Evolutionary conservation across 371 early-diverging fungal genomes (phyloP), one percentile per base, ranked within the genome.

Genomic region (Zopfochytrium polystomum): DNA sequence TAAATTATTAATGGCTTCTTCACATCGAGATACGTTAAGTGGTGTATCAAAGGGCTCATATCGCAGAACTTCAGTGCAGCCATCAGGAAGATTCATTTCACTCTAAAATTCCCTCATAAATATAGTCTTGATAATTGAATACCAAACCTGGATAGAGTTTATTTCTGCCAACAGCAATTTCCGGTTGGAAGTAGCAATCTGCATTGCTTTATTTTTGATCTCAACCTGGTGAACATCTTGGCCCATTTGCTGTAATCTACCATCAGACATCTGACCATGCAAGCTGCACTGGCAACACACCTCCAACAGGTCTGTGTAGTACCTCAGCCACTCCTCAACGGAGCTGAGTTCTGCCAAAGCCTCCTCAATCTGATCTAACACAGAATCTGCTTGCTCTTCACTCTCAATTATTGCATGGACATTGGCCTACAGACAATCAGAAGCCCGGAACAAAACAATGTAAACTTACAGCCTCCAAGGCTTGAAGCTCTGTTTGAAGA

Each of bases 191-290:
- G 91, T 88, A 46, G 90, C 84, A 23, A 91, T 82, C 71, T 95
- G 94, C 62, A 96, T 82, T 31, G 85, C 88, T 55, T 93, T 88
- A 72, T 95, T 95, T 66, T 89, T 87, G 13, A 87, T 79, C 75
- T 95, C 93, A 58, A 96, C 94, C 61, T 92, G 90, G 72, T 89
- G 90, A 55, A 95, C 92, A 74, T 94, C 95, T 71, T 92, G 90
- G 27, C 92, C 95, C 91, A 95, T 94, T 52, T 85, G 82, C 89
- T 90, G 67, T 11, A 43, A 38, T 7, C 11, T 18, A 18, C 18
- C 7, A 38, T 18, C 18, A 0, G 2, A 29, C 25, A 11, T 48
- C 22, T 32, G 30, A 13, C 1, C 34, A n/a, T 13, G 26, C 5
- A n/a, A 34, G 48, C 30, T 18, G 18, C 35, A 22, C 9, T 9